Conservation (phyloP, 768 basidiomycete genomes). For the Hygrophorus russula region DNA sequence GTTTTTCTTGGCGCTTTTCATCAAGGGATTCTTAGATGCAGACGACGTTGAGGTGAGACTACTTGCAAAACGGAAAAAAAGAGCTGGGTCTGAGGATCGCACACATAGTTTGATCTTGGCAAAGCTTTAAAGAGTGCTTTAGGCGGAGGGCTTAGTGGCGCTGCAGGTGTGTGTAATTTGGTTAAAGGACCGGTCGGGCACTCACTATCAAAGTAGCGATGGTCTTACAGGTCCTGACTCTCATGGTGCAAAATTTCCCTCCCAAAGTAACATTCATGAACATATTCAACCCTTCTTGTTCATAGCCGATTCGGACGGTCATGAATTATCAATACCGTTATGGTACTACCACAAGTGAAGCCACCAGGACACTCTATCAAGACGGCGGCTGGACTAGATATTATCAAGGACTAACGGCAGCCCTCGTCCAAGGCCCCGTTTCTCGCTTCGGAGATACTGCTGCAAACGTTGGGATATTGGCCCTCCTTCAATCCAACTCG, state of each 20-base stretch:
- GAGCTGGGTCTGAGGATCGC: background rate
- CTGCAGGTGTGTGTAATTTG: conserved; percentile 47
- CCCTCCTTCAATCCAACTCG: conserved; percentile 67
- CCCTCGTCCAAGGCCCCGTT: conserved; percentile 76
- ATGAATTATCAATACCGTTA: conserved; percentile 97
- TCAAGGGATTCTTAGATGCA: conserved; percentile 62
- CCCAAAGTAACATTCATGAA: background rate
- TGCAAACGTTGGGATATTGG: conserved; percentile 86
- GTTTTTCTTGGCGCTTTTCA: conserved; percentile 35
- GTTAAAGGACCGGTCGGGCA: background rate
- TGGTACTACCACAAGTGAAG: conserved; percentile 63
- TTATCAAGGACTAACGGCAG: conserved; percentile 81
- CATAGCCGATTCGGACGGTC: conserved; percentile 79
- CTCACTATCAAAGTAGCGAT: conserved; percentile 45
- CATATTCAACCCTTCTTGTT: conserved; percentile 1
- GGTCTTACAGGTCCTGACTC: conserved; percentile 83
- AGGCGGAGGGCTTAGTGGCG: conserved; percentile 86
- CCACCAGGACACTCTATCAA: conserved; percentile 53
- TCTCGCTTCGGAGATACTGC: conserved; percentile 93
- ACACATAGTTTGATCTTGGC: conserved; percentile 61
- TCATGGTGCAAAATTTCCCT: conserved; percentile 48
- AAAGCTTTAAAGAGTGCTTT: conserved; percentile 72
- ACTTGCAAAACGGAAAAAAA: no score
- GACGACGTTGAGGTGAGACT: conserved; percentile 48
- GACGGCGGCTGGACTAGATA: conserved; percentile 79